Percentiles rank a stretch among this genome's conserved stretches.
These are phyloP conservation scores for Xylaria cubensis DNA, from an alignment of 495 filamentous ascomycete species.

Conservation along the genomic window DNA sequence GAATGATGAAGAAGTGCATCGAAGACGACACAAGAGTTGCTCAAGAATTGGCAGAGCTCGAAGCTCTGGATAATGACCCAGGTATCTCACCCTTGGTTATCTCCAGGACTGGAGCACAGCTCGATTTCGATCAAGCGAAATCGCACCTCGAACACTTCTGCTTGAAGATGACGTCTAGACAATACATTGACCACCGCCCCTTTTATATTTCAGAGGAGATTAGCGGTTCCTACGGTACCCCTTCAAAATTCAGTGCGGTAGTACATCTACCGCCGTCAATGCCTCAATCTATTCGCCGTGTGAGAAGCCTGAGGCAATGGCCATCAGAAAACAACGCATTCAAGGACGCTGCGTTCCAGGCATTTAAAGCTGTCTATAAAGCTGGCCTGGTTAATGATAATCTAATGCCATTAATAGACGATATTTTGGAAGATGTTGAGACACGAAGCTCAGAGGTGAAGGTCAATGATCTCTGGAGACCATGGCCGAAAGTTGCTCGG, in stretches of 20 bases:
- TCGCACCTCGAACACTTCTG: constrained; percentile 87
- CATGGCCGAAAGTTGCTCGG: constrained; percentile 68
- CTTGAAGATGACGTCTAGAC: constrained; percentile 59
- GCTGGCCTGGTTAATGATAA: constrained; percentile 80
- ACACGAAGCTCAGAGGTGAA: constrained; percentile 54
- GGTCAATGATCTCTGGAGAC: constrained; percentile 65
- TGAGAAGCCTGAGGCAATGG: constrained; percentile 64
- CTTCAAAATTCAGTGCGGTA: constrained; percentile 53
- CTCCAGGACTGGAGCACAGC: constrained; percentile 65
- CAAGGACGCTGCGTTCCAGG: constrained; percentile 85
- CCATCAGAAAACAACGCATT: constrained; percentile 74
- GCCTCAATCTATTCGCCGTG: constrained; percentile 63
- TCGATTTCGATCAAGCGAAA: constrained; percentile 75
- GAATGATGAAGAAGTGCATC: constrained; percentile 75
- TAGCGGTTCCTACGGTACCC: constrained; percentile 9
- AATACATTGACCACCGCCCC: constrained; percentile 59
- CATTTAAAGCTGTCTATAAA: constrained; percentile 73
- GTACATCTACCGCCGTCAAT: constrained; percentile 78
- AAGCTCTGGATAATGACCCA: constrained; percentile 58
- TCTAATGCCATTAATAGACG: constrained; percentile 66
- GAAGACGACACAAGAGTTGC: constrained; percentile 69
- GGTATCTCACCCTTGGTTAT: constrained; percentile 51
- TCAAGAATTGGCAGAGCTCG: constrained; percentile 53
- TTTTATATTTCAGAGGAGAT: constrained; percentile 52
- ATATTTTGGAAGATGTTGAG: constrained; percentile 49